Base-by-base conservation (phyloP, 2,329 filamentous ascomycete species). In the Pseudogymnoascus sp. region DNA sequence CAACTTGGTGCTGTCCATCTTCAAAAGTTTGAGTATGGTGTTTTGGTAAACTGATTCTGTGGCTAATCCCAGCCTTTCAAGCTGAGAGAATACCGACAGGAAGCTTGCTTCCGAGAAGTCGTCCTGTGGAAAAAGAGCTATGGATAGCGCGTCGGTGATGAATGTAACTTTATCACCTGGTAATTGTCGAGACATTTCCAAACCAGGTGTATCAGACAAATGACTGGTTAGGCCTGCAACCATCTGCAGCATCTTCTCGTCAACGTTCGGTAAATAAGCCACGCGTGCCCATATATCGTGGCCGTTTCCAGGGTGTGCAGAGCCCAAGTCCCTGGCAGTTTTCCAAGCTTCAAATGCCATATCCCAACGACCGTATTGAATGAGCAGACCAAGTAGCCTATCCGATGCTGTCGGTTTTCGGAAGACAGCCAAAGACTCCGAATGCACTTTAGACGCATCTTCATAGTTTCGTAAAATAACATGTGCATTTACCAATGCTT, bases 401-500 rank as follows among this genome's bases (percentile, higher is more conserved):
- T 69, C 68, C 29, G 58, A 59, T 39, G 33, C 21, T 5, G 37
- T 59, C 27, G 37, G 58, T 18, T 59, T 59, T 31, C 12, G 33
- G n/a, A 59, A 59, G 21, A 13, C 37, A 39, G 35, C 27, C 21
- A 59, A 18, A 12, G 67, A 65, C 4, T 55, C 58, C 58, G 62
- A 58, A 39, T 71, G 64, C n/a, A 70, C 31, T 37, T 65, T 59
- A 18, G 68, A 65, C 2, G 74, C 73, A 39, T 75, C 74, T 9
- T 72, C 72, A 12, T 75, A 63, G 63, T 76, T 71, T 18, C 73
- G 69, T 13, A 78, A 69, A n/a, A 66, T 69, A 27, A 82, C 65
- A 63, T 78, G 75, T 21, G 80, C 76, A 45, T 72, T 72, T 21
- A 79, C 74, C 27, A 77, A 74, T 40, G 73, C 69, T 60, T 74